Conservation (phyloP, 2,329 filamentous ascomycete genomes). For the Sporothrix inflata region DNA sequence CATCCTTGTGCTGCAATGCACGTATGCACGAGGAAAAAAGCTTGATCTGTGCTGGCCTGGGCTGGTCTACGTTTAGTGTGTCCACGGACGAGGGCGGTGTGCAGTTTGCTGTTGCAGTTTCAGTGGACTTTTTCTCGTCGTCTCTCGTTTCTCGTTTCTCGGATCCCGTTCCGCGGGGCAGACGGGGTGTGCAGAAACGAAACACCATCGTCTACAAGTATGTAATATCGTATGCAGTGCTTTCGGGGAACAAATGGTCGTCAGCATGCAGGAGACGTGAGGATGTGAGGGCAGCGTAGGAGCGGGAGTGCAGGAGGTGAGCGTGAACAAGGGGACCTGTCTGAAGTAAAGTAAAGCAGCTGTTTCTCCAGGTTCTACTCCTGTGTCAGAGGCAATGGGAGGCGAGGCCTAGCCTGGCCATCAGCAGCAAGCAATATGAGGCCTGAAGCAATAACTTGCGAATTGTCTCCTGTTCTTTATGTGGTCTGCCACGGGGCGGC, state of each 20-base stretch:
- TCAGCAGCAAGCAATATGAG: background rate
- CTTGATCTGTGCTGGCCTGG: background rate
- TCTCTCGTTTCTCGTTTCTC: background rate
- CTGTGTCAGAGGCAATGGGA: background rate
- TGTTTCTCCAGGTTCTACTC: background rate
- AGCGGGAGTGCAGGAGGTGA: constrained; percentile 1
- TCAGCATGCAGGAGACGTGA: constrained; percentile 1
- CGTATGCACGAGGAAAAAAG: constrained; percentile 7
- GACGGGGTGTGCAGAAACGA: background rate
- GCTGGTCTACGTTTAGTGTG: background rate
- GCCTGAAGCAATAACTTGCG: background rate
- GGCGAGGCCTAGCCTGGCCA: background rate
- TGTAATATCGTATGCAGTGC: background rate
- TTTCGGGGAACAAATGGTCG: background rate
- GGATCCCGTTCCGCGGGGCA: constrained; percentile 1
- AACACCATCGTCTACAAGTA: background rate
- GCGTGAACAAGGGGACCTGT: background rate
- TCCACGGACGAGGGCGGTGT: background rate
- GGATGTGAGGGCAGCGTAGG: background rate
- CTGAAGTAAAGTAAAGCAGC: background rate
- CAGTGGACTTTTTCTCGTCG: background rate
- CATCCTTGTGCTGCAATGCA: background rate
- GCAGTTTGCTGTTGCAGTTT: background rate
- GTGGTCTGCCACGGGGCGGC: background rate
- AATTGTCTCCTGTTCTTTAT: background rate